phyloP scores from a whole-genome alignment of 306 rosid species.

The Fragaria iinumae region DNA sequence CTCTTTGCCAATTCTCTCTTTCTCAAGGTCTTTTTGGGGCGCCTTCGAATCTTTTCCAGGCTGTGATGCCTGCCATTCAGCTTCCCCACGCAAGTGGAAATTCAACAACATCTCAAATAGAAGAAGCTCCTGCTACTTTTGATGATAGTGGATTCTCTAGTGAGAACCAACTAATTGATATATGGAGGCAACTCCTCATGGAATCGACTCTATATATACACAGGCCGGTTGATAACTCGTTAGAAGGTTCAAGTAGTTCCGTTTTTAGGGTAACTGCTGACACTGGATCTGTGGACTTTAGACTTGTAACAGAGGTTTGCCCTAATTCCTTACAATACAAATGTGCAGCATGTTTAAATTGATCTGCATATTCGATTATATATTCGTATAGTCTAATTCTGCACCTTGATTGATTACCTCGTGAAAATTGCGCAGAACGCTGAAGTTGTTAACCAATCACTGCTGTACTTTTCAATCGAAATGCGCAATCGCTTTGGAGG shows the following conservation, averaged over 20 bases:
- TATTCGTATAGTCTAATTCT: not conserved
- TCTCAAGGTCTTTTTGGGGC: conserved; percentile 4
- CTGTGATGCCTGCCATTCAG: not conserved
- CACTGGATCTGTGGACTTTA: conserved; percentile 8
- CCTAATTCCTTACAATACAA: not conserved
- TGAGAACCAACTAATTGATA: conserved; percentile 6
- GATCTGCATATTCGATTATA: not conserved
- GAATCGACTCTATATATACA: conserved; percentile 20
- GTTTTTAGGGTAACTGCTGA: not conserved
- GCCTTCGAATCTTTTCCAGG: not conserved
- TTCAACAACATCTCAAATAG: not conserved
- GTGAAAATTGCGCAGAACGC: conserved; percentile 6
- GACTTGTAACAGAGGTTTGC: conserved; percentile 15
- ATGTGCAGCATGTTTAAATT: not conserved
- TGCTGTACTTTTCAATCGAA: conserved; percentile 3
- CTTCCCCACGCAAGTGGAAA: not conserved
- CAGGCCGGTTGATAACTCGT: conserved; percentile 9
- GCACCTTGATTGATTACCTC: not conserved
- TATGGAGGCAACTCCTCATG: conserved; percentile 18
- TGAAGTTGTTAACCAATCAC: conserved; percentile 6
- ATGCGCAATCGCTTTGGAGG: conserved; percentile 12
- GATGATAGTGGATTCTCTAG: conserved; percentile 8
- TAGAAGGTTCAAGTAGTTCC: conserved; percentile 13
- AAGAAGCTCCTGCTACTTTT: conserved; percentile 7
- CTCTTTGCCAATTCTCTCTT: conserved; percentile 1